Evolutionary conservation across 805 yeast genomes (phyloP), one percentile per base, ranked within the genome.

Genomic region (Starmerella roubikii): DNA sequence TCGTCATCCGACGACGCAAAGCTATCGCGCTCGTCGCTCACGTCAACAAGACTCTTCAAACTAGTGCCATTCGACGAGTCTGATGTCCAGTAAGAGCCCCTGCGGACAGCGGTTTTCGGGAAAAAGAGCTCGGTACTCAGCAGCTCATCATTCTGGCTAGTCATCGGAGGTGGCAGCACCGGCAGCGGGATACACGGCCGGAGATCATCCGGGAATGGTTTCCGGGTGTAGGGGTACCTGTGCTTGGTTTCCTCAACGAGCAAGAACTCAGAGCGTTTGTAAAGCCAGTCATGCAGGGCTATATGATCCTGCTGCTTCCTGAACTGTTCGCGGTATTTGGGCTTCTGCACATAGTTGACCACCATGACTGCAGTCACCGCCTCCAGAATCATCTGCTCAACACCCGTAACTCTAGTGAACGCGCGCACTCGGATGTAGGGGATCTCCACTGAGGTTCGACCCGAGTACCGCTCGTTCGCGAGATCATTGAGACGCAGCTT

Each of bases 191-290:
- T 39, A 27, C 38, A 42, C 2, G 44, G 40, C 6, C 26, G 18
- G 13, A 40, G 3, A 29, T 40, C 38, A 17, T 31, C 35, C 5
- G 36, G 33, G 21, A 34, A 26, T 2, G 13, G 32, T 7, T 38
- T 11, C 2, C 37, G 32, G 16, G 19, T 16, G 25, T 35, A 43
- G 2, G 39, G 37, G 56, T 36, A 37, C n/a, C 26, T 19, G 6
- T 15, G 9, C 15, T 26, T 35, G 10, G 26, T 34, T 11, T 24
- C n/a, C 4, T 24, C 29, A 21, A 36, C 42, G 8, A 88, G 55
- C 22, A 88, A 56, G 54, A 84, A 86, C 0, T 91, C 77, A 17
- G 75, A 64, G 39, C 98, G 60, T 48, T 83, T 91, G 45, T 74
- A 84, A 0, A 94, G 84, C 0, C 81, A 79, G 63, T 91, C 98